Percentiles rank a stretch among this genome's conserved stretches.
phyloP scores from a whole-genome alignment of 2,329 filamentous ascomycete genomes.

The Tolypocladium capitatum region DNA sequence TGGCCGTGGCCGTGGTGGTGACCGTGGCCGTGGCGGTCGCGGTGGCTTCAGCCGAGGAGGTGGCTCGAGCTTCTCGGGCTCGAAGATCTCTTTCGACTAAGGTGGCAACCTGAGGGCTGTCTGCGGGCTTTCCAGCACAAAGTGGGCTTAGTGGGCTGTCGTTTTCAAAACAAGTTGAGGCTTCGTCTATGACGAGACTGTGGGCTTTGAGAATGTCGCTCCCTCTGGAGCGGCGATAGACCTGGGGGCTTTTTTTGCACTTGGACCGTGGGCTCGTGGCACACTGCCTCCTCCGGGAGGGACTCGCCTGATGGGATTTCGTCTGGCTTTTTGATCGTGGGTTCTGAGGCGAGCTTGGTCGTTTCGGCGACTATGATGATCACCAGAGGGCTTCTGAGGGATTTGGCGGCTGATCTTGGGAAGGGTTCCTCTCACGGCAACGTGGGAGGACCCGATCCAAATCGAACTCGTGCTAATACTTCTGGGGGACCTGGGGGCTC shows the following conservation, averaged over 20 bases:
- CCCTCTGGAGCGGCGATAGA: conserved; percentile 34
- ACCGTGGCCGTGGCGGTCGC: conserved; percentile 39
- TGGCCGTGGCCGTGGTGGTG: conserved; percentile 36
- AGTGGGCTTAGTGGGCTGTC: conserved; percentile 41
- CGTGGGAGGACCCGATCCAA: not conserved
- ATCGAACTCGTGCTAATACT: conserved; percentile 21
- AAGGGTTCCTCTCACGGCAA: conserved; percentile 8
- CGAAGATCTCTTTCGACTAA: conserved; percentile 61
- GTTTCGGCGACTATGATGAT: conserved; percentile 10
- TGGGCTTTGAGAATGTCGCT: conserved; percentile 41
- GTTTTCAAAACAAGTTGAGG: conserved; percentile 30
- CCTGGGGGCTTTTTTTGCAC: conserved; percentile 39
- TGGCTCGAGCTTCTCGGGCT: conserved; percentile 42
- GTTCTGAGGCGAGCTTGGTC: conserved; percentile 13
- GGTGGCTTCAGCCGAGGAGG: conserved; percentile 34
- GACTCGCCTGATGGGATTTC: conserved; percentile 7
- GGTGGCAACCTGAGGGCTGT: conserved; percentile 28
- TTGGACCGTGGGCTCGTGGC: conserved; percentile 27
- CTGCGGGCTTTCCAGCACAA: conserved; percentile 25
- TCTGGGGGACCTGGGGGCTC: conserved; percentile 25
- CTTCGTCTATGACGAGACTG: conserved; percentile 20
- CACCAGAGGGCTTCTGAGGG: conserved; percentile 25
- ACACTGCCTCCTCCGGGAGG: conserved; percentile 5
- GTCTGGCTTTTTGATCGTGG: conserved; percentile 21
- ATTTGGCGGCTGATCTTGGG: conserved; percentile 23